phyloP scores from a whole-genome alignment of 2,329 filamentous ascomycete genomes.

The Epichloe scottii region DNA sequence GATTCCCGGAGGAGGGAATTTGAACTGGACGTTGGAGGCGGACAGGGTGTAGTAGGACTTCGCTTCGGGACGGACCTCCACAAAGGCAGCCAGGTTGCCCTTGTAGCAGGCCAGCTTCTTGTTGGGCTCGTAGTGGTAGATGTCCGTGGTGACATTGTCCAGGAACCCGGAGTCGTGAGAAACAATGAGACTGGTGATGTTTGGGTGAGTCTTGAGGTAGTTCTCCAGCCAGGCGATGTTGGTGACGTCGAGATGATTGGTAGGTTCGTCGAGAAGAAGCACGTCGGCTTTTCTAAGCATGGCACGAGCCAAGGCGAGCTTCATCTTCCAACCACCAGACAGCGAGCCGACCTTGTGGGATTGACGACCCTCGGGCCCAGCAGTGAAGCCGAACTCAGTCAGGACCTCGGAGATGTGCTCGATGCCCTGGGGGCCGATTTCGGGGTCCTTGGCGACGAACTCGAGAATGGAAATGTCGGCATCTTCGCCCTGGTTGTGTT shows the following conservation, averaged over 20 bases:
- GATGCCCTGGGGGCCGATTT: conserved; percentile 63
- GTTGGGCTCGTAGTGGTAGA: conserved; percentile 91
- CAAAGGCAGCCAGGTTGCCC: conserved; percentile 73
- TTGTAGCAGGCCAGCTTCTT: conserved; percentile 89
- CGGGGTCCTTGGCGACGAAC: conserved; percentile 81
- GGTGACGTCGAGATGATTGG: conserved; percentile 92
- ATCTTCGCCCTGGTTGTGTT: conserved; percentile 98
- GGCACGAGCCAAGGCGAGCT: conserved; percentile 85
- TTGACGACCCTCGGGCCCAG: conserved; percentile 80
- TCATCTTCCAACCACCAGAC: conserved; percentile 99
- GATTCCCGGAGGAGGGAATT: conserved; percentile 93
- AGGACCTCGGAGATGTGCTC: conserved; percentile 78
- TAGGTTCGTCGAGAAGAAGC: conserved; percentile 92
- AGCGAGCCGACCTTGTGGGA: conserved; percentile 83
- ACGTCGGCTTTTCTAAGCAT: conserved; percentile 98
- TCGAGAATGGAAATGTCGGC: conserved; percentile 92
- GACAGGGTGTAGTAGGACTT: conserved; percentile 98
- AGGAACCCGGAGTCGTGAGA: conserved; percentile 97
- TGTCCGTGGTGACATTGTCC: conserved; percentile 94
- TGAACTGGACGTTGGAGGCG: conserved; percentile 82
- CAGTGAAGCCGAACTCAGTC: conserved; percentile 84
- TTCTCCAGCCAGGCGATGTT: conserved; percentile 95
- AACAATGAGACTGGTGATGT: conserved; percentile 95
- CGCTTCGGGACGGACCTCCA: conserved; percentile 80
- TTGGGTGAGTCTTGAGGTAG: conserved; percentile 88